phyloP scores from a whole-genome alignment of 129 eudicot genomes.

The Lonicera japonica region DNA sequence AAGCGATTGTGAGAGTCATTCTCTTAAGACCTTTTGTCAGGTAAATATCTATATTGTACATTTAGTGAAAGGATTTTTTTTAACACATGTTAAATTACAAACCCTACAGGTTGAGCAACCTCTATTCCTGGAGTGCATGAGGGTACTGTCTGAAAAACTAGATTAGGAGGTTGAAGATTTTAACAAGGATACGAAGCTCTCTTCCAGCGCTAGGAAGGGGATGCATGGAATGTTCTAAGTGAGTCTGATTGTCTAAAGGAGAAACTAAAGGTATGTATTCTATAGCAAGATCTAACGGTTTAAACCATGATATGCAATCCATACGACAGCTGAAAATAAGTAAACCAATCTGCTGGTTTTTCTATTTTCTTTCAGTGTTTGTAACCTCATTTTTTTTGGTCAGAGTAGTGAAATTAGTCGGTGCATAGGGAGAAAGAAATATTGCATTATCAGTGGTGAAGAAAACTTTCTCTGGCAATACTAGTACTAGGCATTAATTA shows the following conservation, averaged over 20 bases:
- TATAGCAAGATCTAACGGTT: not conserved
- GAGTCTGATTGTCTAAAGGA: conserved; percentile 88
- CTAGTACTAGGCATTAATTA: no score
- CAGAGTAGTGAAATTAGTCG: no score
- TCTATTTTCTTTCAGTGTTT: not conserved
- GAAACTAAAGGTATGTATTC: conserved; percentile 59
- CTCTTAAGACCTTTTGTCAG: no score
- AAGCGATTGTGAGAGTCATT: no score
- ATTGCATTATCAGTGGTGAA: no score
- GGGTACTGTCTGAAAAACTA: conserved; percentile 86
- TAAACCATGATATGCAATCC: not conserved
- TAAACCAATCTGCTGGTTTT: not conserved
- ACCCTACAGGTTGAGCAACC: conserved; percentile 88
- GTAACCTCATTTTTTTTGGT: no score
- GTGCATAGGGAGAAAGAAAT: no score
- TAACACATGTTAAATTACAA: no score
- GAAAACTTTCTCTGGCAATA: no score
- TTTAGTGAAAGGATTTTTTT: no score
- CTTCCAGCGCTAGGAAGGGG: conserved; percentile 86
- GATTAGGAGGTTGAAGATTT: conserved; percentile 99
- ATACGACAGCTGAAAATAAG: not conserved
- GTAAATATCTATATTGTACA: no score
- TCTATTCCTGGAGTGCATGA: conserved; percentile 94
- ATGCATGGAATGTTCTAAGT: conserved; percentile 64
- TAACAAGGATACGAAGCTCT: conserved; percentile 91